These are phyloP conservation scores for Vaccinium myrtillus DNA, from an alignment of 148 eudicot species.

Conservation along the genomic window DNA sequence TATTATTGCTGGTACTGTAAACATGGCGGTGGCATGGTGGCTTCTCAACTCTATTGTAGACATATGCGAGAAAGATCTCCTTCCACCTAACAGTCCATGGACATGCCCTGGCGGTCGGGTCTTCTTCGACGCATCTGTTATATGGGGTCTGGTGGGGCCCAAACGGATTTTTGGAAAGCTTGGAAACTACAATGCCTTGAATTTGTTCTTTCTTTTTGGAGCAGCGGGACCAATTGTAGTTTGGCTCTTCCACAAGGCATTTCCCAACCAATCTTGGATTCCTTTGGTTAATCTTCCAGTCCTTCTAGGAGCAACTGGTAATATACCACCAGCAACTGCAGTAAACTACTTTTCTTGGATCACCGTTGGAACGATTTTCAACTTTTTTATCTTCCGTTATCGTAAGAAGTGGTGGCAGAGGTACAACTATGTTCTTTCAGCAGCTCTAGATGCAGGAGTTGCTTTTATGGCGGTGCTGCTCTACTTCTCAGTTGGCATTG, in stretches of 20 bases:
- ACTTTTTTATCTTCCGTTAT: conserved; percentile 75
- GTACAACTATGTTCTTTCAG: conserved; percentile 89
- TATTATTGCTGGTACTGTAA: conserved; percentile 85
- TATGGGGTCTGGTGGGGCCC: conserved; percentile 97
- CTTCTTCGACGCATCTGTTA: conserved; percentile 94
- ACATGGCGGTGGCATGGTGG: conserved; percentile 87
- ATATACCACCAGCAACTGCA: conserved; percentile 91
- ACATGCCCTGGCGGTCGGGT: conserved; percentile 89
- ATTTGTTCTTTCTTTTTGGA: conserved; percentile 97
- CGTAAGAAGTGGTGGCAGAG: conserved; percentile 95
- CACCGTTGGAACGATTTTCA: conserved; percentile 81
- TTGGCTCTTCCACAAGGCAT: conserved; percentile 84
- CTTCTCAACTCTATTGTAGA: conserved; percentile 62
- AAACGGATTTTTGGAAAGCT: conserved; percentile 74
- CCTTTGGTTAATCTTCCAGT: conserved; percentile 88
- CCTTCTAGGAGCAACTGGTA: conserved; percentile 80
- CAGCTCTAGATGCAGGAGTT: conserved; percentile 96
- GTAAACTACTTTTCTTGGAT: conserved; percentile 89
- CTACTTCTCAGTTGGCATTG: conserved; percentile 70
- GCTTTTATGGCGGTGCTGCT: conserved; percentile 92
- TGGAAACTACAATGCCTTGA: conserved; percentile 79
- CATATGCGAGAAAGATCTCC: conserved; percentile 78
- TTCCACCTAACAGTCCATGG: conserved; percentile 91
- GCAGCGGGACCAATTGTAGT: conserved; percentile 79
- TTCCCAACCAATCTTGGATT: conserved; percentile 86